These are phyloP conservation scores for Mucor circinelloides DNA, from an alignment of 371 early-diverging fungal species.

Conservation along the genomic window DNA sequence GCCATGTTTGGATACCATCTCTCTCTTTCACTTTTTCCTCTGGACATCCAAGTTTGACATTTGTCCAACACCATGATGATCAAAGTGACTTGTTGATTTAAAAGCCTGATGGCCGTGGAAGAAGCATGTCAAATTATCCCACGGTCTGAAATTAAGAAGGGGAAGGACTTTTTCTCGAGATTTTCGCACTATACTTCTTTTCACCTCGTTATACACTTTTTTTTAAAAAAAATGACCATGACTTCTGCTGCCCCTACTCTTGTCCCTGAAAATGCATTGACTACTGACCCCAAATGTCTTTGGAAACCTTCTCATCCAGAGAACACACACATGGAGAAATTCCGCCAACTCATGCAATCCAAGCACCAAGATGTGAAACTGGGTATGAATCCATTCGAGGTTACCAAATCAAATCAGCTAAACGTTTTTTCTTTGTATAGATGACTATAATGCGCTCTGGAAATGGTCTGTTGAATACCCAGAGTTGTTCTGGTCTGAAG, in stretches of 20 bases:
- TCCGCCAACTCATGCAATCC: conserved; percentile 66
- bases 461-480: conserved; percentile 80
- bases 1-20: too few relatives aligned
- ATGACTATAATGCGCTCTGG: conserved; percentile 73
- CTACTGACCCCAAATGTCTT: conserved; percentile 46
- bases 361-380: conserved; percentile 52
- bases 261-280: conserved; percentile 11
- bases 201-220: neutral
- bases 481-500: conserved; percentile 84
- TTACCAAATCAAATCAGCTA: neutral
- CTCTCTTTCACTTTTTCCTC: too few relatives aligned
- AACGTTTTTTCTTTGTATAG: conserved; percentile 22
- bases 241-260: neutral
- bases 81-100: conserved; percentile 2
- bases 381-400: conserved; percentile 32
- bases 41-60: too few relatives aligned
- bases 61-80: neutral
- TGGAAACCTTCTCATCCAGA: conserved; percentile 65
- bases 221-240: conserved; percentile 4
- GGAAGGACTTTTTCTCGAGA: neutral
- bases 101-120: conserved; percentile 23
- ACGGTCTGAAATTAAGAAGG: conserved; percentile 18
- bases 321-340: conserved; percentile 68
- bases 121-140: conserved; percentile 16
- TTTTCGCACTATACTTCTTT: neutral